Conservation (phyloP, 140 eudicot genomes). For the Senecio squalidus region DNA sequence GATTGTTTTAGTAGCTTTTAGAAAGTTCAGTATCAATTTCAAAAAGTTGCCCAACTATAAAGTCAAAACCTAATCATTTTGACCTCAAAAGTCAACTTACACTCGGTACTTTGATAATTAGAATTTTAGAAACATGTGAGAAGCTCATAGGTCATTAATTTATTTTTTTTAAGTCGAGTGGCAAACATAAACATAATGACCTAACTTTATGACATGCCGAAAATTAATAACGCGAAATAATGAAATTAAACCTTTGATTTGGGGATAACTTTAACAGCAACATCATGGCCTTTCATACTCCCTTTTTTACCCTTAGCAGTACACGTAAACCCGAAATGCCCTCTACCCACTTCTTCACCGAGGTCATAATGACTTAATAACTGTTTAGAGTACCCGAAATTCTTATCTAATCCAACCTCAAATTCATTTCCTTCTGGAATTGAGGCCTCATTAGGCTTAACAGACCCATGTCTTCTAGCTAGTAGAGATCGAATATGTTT, state of each 20-base stretch:
- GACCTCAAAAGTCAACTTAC: conserved; percentile 22
- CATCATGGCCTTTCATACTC: conserved; percentile 92
- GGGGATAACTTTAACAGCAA: conserved; percentile 96
- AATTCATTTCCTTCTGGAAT: conserved; percentile 94
- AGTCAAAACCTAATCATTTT: conserved; percentile 20
- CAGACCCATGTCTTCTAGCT: conserved; percentile 89
- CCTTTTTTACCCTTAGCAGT: conserved; percentile 86
- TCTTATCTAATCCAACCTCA: conserved; percentile 86
- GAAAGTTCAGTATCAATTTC: conserved; percentile 3
- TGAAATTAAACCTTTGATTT: conserved; percentile 77
- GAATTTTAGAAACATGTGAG: not conserved
- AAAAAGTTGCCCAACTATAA: conserved; percentile 3
- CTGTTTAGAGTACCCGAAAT: conserved; percentile 83
- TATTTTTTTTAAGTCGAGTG: no score
- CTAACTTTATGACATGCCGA: not conserved
- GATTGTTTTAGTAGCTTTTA: conserved; percentile 7
- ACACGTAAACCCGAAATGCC: conserved; percentile 98
- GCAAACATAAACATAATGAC: not conserved
- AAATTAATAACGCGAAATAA: not conserved
- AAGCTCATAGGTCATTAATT: not conserved
- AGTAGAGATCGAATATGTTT: conserved; percentile 91
- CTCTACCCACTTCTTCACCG: conserved; percentile 95
- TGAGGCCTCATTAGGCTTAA: conserved; percentile 87
- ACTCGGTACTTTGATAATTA: not conserved
- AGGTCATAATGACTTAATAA: conserved; percentile 64